These are phyloP conservation scores for Cercospora beticola DNA, from an alignment of 2,329 filamentous ascomycete species.

Conservation along the genomic window DNA sequence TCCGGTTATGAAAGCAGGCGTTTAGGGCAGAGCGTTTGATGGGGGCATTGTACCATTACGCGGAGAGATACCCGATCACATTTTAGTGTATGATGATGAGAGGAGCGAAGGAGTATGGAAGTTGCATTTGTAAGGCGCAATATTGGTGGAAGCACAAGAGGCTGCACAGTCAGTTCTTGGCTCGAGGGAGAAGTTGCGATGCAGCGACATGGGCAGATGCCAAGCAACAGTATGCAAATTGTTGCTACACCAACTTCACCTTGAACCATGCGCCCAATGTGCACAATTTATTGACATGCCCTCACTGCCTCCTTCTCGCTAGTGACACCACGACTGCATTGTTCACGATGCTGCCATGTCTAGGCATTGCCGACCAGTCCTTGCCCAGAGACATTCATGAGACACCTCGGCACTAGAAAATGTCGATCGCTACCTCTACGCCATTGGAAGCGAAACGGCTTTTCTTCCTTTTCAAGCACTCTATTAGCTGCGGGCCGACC, in stretches of 20 bases:
- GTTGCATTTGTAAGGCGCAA: not conserved
- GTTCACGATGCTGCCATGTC: not conserved
- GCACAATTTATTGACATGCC: not conserved
- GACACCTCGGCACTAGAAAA: constrained; percentile 10
- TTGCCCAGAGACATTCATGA: not conserved
- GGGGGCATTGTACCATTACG: not conserved
- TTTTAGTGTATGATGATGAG: not conserved
- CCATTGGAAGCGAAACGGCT: not conserved
- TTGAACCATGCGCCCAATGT: not conserved
- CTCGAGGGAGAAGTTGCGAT: not conserved
- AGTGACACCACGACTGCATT: not conserved
- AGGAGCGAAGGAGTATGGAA: not conserved
- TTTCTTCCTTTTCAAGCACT: constrained; percentile 1
- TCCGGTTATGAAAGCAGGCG: constrained; percentile 4
- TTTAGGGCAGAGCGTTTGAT: not conserved
- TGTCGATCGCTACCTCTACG: constrained; percentile 11
- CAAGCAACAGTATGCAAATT: not conserved
- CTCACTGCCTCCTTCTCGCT: not conserved
- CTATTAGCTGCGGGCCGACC: not conserved
- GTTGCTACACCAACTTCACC: not conserved
- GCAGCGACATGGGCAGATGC: not conserved
- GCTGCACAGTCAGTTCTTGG: not conserved
- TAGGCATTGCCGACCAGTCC: not conserved
- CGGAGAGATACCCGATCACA: constrained; percentile 4
- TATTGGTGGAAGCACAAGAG: not conserved